Evolutionary conservation across 2,329 filamentous ascomycete species (phyloP), one percentile per base, ranked within the genome.

Genomic region (Claviceps cyperi): DNA sequence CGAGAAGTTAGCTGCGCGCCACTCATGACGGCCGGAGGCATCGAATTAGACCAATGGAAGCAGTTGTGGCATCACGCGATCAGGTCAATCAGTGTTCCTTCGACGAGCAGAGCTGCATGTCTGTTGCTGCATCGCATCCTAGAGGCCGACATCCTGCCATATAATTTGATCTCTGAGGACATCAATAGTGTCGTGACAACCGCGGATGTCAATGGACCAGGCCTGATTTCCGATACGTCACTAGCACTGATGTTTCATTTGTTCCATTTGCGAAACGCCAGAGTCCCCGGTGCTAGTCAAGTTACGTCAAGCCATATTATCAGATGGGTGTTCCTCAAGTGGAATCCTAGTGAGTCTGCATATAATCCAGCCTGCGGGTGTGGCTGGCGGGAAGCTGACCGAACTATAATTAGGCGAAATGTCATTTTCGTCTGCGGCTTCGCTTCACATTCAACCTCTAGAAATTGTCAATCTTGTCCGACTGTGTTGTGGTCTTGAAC

Each of bases 141-240:
- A 4, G 74, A 77, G 50, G 69, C 73, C 41, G 70, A 77, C 4
- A 64, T 94, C n/a, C 64, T 95, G 11, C 70, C 80, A 0, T 84
- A 84, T 57, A 74, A 81, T 44, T 70, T 76, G 28, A 70, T 90
- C 15, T 78, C 80, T 2, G 80, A 87, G 51, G 81, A 83, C 28
- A 71, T 87, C 47, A 84, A 84, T 57, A 77, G 75, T 49, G 83
- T 94, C 52, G 73, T 94, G 11, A 78, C 80, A 5, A 83, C 83
- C 21, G 81, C 87, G 44, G 90, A 94, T 58, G 73, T 91, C 37
- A 91, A 83, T 61, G 90, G 90, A 0, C 91, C 92, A 7, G 80
- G 81, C 1, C 64, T 81, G 19, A 69, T 95, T 17, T 83, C 83
- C n/a, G 92, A 97, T 62, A 81, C 88, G 1, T 84, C 86, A 3